phyloP scores from a whole-genome alignment of 2,329 filamentous ascomycete genomes.

The Microdochium trichocladiopsis region DNA sequence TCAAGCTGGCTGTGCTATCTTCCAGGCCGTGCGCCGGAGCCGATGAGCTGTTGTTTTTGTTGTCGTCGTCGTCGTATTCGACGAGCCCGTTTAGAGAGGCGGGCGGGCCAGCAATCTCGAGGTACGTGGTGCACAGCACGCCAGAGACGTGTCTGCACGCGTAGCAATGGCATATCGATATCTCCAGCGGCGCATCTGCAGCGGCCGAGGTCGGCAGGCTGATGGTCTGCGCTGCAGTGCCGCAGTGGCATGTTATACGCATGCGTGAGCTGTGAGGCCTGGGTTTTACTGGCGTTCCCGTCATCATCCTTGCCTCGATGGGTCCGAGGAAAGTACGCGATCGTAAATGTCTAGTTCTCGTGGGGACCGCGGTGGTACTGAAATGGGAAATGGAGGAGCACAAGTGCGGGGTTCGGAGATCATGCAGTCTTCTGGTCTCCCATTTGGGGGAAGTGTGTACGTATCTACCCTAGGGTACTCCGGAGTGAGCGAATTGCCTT shows the following conservation, averaged over 20 bases:
- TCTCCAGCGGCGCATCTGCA: background rate
- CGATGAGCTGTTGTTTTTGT: background rate
- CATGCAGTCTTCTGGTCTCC: background rate
- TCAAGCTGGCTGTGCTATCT: constrained; percentile 5
- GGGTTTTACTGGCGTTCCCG: background rate
- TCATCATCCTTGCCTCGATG: background rate
- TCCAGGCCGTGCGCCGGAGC: background rate
- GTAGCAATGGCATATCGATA: constrained; percentile 24
- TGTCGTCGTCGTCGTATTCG: constrained; percentile 4
- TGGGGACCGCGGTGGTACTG: background rate
- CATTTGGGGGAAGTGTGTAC: background rate
- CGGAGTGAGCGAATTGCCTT: background rate
- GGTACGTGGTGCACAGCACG: constrained; percentile 29
- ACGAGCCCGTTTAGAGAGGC: constrained; percentile 7
- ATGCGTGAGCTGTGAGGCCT: background rate
- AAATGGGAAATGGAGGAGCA: background rate
- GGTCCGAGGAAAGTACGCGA: background rate
- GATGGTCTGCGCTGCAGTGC: constrained; percentile 13
- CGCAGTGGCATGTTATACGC: constrained; percentile 19
- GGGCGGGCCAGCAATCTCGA: constrained; percentile 14
- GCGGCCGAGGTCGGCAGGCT: background rate
- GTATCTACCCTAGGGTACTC: no score
- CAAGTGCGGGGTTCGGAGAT: background rate
- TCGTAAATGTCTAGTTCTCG: background rate
- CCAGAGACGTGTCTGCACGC: constrained; percentile 24